Conservation (phyloP, 2,329 filamentous ascomycete species). For the Colletotrichum sansevieriae region DNA sequence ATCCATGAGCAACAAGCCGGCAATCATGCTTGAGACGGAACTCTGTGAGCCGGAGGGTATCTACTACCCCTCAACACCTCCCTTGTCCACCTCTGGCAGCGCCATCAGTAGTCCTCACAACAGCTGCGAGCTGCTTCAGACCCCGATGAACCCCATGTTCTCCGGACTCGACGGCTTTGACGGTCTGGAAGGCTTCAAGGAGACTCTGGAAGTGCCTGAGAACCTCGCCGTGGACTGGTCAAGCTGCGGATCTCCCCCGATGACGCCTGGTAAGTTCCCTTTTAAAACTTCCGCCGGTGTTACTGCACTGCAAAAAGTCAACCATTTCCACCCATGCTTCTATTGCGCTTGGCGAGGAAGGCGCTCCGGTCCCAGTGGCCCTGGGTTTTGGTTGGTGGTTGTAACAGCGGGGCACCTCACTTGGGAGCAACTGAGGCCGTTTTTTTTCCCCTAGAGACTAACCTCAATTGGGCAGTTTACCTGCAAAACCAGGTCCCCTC, state of each 20-base stretch:
- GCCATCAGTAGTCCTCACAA: slow-evolving; percentile 84
- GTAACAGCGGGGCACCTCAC: slow-evolving; percentile 33
- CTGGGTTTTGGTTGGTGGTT: slow-evolving; percentile 12
- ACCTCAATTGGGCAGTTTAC: slow-evolving; percentile 60
- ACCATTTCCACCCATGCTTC: background rate
- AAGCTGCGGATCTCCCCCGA: slow-evolving; percentile 82
- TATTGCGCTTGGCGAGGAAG: slow-evolving; percentile 17
- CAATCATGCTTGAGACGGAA: slow-evolving; percentile 84
- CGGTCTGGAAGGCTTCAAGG: slow-evolving; percentile 72
- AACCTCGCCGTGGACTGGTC: slow-evolving; percentile 84
- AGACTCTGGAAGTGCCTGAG: slow-evolving; percentile 79
- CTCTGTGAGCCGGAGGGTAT: slow-evolving; percentile 70
- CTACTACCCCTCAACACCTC: slow-evolving; percentile 87
- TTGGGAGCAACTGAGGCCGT: slow-evolving; percentile 12
- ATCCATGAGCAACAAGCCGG: slow-evolving; percentile 76
- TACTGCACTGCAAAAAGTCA: background rate
- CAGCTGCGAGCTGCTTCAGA: slow-evolving; percentile 81
- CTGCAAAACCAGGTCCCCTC: slow-evolving; percentile 68
- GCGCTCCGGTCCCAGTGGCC: slow-evolving; percentile 14
- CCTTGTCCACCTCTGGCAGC: slow-evolving; percentile 87
- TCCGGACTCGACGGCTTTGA: slow-evolving; percentile 75
- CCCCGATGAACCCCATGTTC: slow-evolving; percentile 85
- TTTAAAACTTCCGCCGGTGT: slow-evolving; percentile 21
- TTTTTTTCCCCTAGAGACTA: slow-evolving; percentile 48
- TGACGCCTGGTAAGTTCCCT: slow-evolving; percentile 85